Base-by-base conservation (phyloP, 2,329 filamentous ascomycete species). In the Penicillium sp. region DNA sequence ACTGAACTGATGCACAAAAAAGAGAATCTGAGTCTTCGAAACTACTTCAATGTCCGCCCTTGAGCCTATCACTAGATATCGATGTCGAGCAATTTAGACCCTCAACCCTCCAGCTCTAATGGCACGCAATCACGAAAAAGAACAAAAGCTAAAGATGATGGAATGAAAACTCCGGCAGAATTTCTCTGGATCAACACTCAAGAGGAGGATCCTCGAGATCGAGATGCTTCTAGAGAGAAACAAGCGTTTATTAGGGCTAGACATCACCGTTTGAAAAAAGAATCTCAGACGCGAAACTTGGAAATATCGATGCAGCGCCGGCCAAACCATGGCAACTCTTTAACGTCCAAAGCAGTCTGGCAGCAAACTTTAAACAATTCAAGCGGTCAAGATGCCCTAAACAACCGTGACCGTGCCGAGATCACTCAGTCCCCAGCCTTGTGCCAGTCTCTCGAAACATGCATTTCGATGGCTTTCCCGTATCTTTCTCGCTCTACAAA, bases 111-210 rank as follows among this genome's bases (percentile, higher is more conserved):
- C 10, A 11, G 6, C 9, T 4, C 27, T 18, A 19, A 18, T 33
- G 10, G 16, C 44, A 33, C 27, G 19, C 47, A 7, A 37, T 31
- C 50, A 10, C 36, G 27, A 16, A 11, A 14, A 10, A 40, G 7
- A 2, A 14, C 16, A 22, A 52, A 41, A 41, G 16, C 50, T 2
- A 31, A 40, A 6, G 16, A 14, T 4, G 37, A 33, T 27, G 14
- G n/a, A 33, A 41, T 3, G 11, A 31, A 27, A 7, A 10, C 36
- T 0, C 36, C 55, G 2, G 51, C 37, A 9, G 51, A 54, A 1
- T 54, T 35, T 22, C 39, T 54, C 18, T 54, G 51, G 51, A 54
- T 54, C n/a, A 37, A 54, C 13, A 27, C 27, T 10, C 51, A 54
- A 14, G 51, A 46, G 14, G 51, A 46, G 27, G 24, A 54, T 14